A percentile compares a stretch with the other conserved stretches of the same genome.
Evolutionary conservation across 306 rosid genomes (phyloP).

Genomic region (Cucurbita moschata): DNA sequence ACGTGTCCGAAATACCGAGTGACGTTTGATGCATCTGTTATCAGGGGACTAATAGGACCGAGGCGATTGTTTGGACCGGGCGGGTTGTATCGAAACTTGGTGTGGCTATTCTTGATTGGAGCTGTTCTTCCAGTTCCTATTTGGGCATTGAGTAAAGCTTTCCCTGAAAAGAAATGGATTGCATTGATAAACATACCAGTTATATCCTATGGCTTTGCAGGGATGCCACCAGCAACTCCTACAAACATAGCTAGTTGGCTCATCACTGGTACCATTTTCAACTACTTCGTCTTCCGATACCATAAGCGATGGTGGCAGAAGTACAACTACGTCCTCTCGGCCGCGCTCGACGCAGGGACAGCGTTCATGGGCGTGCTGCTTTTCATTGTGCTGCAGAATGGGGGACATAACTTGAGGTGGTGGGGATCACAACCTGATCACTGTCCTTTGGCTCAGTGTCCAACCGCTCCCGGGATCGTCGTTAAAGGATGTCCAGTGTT

Average conservation of each 20-base stretch:
- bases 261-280: slow-evolving; percentile 74
- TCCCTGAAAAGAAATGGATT: slow-evolving; percentile 85
- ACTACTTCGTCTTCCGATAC: slow-evolving; percentile 69
- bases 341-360: slow-evolving; percentile 90
- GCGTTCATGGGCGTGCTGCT: slow-evolving; percentile 90
- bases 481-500: slow-evolving; percentile 79
- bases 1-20: slow-evolving; percentile 94
- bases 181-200: slow-evolving; percentile 83
- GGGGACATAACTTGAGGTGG: slow-evolving; percentile 49
- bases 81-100: slow-evolving; percentile 72
- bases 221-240: slow-evolving; percentile 98
- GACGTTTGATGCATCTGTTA: slow-evolving; percentile 89
- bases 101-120: slow-evolving; percentile 81
- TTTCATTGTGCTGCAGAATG: slow-evolving; percentile 71
- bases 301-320: slow-evolving; percentile 96
- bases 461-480: slow-evolving; percentile 72
- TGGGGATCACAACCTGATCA: slow-evolving; percentile 81
- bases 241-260: slow-evolving; percentile 97
- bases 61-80: slow-evolving; percentile 71
- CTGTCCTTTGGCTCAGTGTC: slow-evolving; percentile 84
- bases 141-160: slow-evolving; percentile 69
- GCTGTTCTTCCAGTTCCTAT: slow-evolving; percentile 77
- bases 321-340: slow-evolving; percentile 80
- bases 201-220: slow-evolving; percentile 81
- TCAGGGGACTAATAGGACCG: slow-evolving; percentile 95